phyloP scores from a whole-genome alignment of 805 yeast species.

The Ogataea sp. region DNA sequence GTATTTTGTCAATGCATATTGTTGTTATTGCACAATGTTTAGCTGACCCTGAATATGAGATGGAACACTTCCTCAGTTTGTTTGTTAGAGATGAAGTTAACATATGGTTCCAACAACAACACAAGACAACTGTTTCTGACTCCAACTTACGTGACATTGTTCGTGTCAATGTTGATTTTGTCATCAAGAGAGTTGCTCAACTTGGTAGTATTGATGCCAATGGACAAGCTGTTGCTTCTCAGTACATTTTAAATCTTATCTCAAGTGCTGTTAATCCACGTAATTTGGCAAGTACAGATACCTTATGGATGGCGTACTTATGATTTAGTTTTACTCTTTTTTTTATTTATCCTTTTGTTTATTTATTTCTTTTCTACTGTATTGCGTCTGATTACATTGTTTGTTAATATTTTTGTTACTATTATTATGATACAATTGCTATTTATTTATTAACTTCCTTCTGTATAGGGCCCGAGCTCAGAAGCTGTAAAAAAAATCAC shows the following conservation, averaged over 20 bases:
- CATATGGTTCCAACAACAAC: conserved; percentile 88
- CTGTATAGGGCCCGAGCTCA: no score
- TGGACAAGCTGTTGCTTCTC: conserved; percentile 79
- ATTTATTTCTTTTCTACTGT: conserved; percentile 1
- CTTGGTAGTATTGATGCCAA: conserved; percentile 42
- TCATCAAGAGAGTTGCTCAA: conserved; percentile 70
- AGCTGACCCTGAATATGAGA: conserved; percentile 84
- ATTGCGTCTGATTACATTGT: not conserved
- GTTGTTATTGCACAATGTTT: conserved; percentile 82
- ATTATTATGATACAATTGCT: no score
- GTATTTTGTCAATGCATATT: conserved; percentile 77
- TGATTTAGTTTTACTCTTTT: conserved; percentile 19
- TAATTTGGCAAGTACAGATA: conserved; percentile 84
- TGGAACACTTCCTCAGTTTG: conserved; percentile 85
- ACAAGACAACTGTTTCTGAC: conserved; percentile 75
- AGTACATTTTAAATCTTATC: conserved; percentile 80
- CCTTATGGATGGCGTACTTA: conserved; percentile 92
- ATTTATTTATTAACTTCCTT: no score
- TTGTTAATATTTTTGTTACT: not conserved
- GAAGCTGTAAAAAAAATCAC: no score
- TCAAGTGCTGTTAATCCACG: conserved; percentile 95
- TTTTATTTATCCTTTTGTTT: not conserved
- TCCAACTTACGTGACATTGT: conserved; percentile 83
- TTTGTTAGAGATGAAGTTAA: conserved; percentile 94
- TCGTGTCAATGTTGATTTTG: conserved; percentile 76